A percentile compares a stretch with the other conserved stretches of the same genome.
These are phyloP conservation scores for Posidonia oceanica DNA, from an alignment of 116 monocot species.

Conservation along the genomic window DNA sequence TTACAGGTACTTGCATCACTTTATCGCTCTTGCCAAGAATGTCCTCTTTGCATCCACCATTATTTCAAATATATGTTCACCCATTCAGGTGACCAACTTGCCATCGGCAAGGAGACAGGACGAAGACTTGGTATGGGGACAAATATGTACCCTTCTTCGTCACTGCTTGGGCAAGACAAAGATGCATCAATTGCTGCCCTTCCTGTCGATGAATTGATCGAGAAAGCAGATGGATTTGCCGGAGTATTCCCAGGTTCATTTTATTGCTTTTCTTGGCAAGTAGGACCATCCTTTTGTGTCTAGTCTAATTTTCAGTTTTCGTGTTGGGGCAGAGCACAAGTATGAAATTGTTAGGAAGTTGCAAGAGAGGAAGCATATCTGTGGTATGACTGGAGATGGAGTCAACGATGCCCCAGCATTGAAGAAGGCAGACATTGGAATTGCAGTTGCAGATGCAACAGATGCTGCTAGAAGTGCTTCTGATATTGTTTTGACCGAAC, in stretches of 20 bases:
- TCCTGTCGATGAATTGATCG: conserved; percentile 58
- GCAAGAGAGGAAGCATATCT: conserved; percentile 39
- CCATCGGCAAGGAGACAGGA: conserved; percentile 86
- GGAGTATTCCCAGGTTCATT: conserved; percentile 45
- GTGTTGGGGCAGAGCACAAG: conserved; percentile 45
- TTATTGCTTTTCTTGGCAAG: neutral
- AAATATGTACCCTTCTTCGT: conserved; percentile 46
- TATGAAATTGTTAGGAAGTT: conserved; percentile 80
- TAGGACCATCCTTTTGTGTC: neutral
- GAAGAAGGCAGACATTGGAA: conserved; percentile 23
- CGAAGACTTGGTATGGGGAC: conserved; percentile 73
- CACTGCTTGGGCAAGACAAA: conserved; percentile 71
- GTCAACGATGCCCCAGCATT: conserved; percentile 22
- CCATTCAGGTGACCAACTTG: conserved; percentile 67
- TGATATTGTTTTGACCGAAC: conserved; percentile 79
- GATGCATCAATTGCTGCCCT: conserved; percentile 45
- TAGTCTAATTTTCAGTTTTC: neutral
- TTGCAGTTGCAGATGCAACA: conserved; percentile 57
- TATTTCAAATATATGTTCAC: neutral
- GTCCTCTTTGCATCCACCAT: neutral
- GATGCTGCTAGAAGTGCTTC: conserved; percentile 81
- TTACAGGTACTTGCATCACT: conserved; percentile 15
- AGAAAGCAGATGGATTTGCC: conserved; percentile 27
- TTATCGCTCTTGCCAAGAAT: neutral
- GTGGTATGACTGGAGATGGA: conserved; percentile 26